Base-by-base conservation (phyloP, 331 rosid species). In the Pyracantha coccinea region DNA sequence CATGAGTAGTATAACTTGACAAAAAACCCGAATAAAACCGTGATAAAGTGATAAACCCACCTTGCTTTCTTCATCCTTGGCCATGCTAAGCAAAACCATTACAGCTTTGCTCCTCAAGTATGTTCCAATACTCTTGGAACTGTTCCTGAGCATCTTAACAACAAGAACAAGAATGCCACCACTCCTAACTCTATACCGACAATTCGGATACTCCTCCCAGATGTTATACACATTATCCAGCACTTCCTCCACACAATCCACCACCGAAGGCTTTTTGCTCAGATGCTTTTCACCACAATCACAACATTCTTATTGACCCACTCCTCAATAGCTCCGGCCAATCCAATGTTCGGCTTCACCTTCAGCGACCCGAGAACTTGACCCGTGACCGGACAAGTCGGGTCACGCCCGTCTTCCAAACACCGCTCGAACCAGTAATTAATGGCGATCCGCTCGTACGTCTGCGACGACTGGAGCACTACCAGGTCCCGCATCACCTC, bases 61-160 rank as follows among this genome's bases (percentile, higher is more conserved):
- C 90, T 80, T 84, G 93, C 88, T 84, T 80, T 86, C 91, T 81
- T 86, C 93, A 69, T 89, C 90, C 69, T 75, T 81, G 27, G 82
- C 81, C 85, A 89, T 76, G 77, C 87, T 76, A 75, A 81, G 68
- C 70, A 89, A 75, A 68, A 82, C 74, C 83, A 75, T 54, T 17
- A 89, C 82, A 74, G 86, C 79, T 80, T 84, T 86, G 74, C 83
- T 83, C 31, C 91, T 85, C 82, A 89, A 77, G 32, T 35, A 73
- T 5, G 88, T 75, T 28, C 90, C 89, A 29, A 83, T 77, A 66
- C 66, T 73, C 71, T 86, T 89, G 20, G 93, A 81, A 84, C 78
- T 84, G 65, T 77, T 77, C 70, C 76, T 78, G 66, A 89, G 85
- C 83, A 84, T 8, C 54, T 72, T 79, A 33, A 86, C 72, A 35